phyloP scores from a whole-genome alignment of 768 basidiomycete species.

The Agaricus subrufescens region DNA sequence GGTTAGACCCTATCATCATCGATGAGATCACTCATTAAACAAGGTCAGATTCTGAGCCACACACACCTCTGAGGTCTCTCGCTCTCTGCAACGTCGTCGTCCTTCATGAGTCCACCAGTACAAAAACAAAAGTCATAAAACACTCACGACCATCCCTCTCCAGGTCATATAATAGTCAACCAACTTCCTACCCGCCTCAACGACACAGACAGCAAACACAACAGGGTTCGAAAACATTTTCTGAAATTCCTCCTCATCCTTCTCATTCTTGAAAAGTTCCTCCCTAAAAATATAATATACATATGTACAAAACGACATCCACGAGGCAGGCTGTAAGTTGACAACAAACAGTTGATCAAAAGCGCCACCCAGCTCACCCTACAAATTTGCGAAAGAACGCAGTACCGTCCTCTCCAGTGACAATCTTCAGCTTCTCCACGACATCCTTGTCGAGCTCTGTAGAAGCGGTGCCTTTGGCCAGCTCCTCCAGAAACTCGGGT shows the following conservation, averaged over 20 bases:
- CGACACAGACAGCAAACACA: constrained; percentile 41
- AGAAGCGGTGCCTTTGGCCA: constrained; percentile 27
- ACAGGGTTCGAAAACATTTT: constrained; percentile 25
- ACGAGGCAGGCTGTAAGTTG: not conserved
- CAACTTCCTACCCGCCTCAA: constrained; percentile 33
- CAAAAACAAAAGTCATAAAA: not conserved
- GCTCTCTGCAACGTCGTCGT: constrained; percentile 14
- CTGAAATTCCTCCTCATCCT: not conserved
- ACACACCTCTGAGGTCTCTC: constrained; percentile 19
- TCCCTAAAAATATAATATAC: not conserved
- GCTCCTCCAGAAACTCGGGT: constrained; percentile 40
- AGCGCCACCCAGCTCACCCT: constrained; percentile 24
- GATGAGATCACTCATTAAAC: not conserved
- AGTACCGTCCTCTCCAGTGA: constrained; percentile 37
- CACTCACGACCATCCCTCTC: constrained; percentile 36
- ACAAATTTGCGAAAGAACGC: constrained; percentile 36
- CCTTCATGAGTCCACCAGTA: not conserved
- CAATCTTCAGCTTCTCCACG: constrained; percentile 34
- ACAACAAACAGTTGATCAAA: not conserved
- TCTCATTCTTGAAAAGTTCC: constrained; percentile 2
- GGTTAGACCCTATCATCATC: constrained; percentile 15
- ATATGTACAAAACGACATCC: not conserved
- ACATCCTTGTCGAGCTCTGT: constrained; percentile 24
- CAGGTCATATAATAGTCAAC: constrained; percentile 51
- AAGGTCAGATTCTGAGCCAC: not conserved